phyloP scores from a whole-genome alignment of 2,329 filamentous ascomycete species.

The Nakataea oryzae region DNA sequence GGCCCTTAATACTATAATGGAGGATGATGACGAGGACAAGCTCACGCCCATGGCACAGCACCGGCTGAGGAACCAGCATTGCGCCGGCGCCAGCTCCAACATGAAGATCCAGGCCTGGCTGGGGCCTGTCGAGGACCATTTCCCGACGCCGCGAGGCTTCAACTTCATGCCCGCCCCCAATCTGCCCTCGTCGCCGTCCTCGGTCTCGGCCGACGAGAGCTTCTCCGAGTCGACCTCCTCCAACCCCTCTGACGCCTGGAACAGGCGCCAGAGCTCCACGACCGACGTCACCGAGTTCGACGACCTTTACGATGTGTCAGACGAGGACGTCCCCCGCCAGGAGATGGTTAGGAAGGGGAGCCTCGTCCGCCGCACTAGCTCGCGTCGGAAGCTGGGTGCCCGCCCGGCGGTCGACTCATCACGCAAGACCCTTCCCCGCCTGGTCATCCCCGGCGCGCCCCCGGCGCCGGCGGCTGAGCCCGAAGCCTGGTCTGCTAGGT shows the following conservation, averaged over 20 bases:
- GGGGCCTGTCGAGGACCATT: constrained; percentile 51
- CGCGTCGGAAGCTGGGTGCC: constrained; percentile 9
- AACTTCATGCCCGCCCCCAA: constrained; percentile 54
- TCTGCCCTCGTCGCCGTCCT: constrained; percentile 50
- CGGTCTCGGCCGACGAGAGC: constrained; percentile 29
- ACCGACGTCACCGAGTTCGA: constrained; percentile 68
- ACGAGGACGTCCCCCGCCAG: constrained; percentile 52
- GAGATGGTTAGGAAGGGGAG: constrained; percentile 29
- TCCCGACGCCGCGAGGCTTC: constrained; percentile 60
- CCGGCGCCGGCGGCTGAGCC: constrained; percentile 20
- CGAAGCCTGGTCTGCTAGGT: constrained; percentile 31
- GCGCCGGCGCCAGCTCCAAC: constrained; percentile 17
- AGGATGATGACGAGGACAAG: constrained; percentile 40
- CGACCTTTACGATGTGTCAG: constrained; percentile 78
- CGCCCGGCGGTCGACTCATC: constrained; percentile 17
- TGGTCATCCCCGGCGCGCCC: constrained; percentile 39
- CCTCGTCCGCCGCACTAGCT: constrained; percentile 25
- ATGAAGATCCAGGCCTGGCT: constrained; percentile 48
- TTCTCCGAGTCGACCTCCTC: constrained; percentile 34
- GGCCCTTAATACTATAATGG: constrained; percentile 56
- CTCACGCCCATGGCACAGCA: constrained; percentile 12
- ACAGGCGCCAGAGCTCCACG: constrained; percentile 43
- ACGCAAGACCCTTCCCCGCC: constrained; percentile 29
- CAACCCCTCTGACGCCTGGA: constrained; percentile 47
- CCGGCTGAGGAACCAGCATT: constrained; percentile 12